Base-by-base conservation (phyloP, 2,329 filamentous ascomycete species). In the Colletotrichum sp. region DNA sequence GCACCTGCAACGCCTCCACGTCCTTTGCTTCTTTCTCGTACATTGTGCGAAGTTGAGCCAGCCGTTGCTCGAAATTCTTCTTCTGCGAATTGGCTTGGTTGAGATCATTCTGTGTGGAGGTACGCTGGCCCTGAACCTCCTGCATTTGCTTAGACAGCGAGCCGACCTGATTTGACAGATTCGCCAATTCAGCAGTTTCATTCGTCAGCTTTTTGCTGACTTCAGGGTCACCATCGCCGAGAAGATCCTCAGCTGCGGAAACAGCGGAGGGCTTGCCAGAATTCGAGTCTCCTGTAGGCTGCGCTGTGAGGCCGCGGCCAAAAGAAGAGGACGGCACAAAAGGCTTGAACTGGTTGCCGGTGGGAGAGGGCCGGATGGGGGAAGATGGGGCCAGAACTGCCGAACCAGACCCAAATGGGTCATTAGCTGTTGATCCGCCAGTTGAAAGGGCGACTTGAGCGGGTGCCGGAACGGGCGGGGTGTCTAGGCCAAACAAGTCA, bases 21-120 rank as follows among this genome's bases (percentile, higher is more conserved):
- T 95, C 93, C 79, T 95, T 94, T 5, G 95, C 95, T 85, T 99
- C 97, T 82, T 98, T 95, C 84, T 99, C 96, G 82, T 99, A 99
- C 78, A 98, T 91, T 8, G 93, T 88, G 77, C 97, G 93, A 74
- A 98, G 93, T 82, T 98, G 96, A 6, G 95, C 92, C 32, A 99
- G 88, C 26, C 97, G 93, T 78, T 94, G 90, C 86, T 99, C 97
- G 79, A 99, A 96, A 82, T 98, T 96, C 80, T 94, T 94, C 87
- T 98, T 99, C 84, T 99, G 96, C 15, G 93, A 92, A 67, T 90
- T 95, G 36, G 94, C 93, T 81, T 96, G 95, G 77, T 91, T 94
- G 67, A 99, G 87, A 75, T 98, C 95, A 78, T 94, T 93, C 84
- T 98, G 96, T 0, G 94, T 94, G 3, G 92, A 91, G 7, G 88